Evolutionary conservation across 1,284 basidiomycete genomes (phyloP).

Genomic region (Thecaphora thlaspeos): DNA sequence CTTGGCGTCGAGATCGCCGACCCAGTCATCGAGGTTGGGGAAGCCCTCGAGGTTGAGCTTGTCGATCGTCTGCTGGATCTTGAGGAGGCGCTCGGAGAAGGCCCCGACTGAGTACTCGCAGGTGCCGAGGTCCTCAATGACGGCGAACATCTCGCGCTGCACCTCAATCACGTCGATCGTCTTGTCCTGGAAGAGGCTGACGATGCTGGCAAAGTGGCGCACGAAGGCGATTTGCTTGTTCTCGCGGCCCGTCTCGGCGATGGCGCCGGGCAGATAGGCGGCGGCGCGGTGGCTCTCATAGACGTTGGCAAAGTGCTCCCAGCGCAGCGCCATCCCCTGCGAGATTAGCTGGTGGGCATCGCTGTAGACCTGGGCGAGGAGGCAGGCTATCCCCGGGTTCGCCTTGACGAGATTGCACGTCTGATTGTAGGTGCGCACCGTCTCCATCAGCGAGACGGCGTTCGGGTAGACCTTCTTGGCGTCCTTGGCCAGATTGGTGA

Average conservation of each 20-base stretch:
- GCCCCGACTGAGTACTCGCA: conserved; percentile 81
- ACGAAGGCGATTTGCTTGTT: conserved; percentile 90
- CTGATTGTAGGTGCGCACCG: conserved; percentile 92
- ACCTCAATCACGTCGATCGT: conserved; percentile 88
- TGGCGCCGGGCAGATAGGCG: conserved; percentile 44
- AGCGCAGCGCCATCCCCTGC: conserved; percentile 75
- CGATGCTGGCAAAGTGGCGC: conserved; percentile 86
- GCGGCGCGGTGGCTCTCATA: conserved; percentile 64
- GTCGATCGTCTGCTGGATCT: conserved; percentile 88
- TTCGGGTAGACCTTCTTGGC: conserved; percentile 97
- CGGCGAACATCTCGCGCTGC: conserved; percentile 78
- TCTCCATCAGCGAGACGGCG: conserved; percentile 92
- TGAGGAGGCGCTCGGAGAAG: conserved; percentile 74
- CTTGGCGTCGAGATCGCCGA: conserved; percentile 78
- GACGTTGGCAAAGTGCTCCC: conserved; percentile 76
- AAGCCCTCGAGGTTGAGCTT: conserved; percentile 92
- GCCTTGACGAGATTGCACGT: conserved; percentile 78
- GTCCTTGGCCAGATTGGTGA: conserved; percentile 94
- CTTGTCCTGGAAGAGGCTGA: conserved; percentile 78
- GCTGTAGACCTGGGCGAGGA: conserved; percentile 59
- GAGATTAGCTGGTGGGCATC: conserved; percentile 45
- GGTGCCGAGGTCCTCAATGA: conserved; percentile 72
- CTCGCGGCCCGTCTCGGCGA: conserved; percentile 60
- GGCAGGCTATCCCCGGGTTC: conserved; percentile 85
- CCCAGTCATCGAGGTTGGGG: conserved; percentile 96